Evolutionary conservation across 2,329 filamentous ascomycete species (phyloP).

Genomic region (Exophiala alcalophila): DNA sequence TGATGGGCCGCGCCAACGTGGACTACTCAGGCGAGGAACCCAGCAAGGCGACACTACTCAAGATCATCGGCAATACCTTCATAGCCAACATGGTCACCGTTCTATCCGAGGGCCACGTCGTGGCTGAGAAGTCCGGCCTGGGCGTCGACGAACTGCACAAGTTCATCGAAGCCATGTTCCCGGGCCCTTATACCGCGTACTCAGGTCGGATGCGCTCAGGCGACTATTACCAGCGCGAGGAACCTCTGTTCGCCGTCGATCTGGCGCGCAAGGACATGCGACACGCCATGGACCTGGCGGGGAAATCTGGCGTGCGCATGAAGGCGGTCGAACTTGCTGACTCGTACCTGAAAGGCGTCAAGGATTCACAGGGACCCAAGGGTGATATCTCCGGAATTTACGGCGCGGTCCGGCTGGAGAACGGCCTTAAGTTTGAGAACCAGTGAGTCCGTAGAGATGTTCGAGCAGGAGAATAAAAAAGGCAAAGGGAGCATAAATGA

Average conservation of each 20-base stretch:
- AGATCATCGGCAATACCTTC: constrained; percentile 84
- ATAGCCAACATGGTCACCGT: constrained; percentile 78
- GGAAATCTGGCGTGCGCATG: constrained; percentile 60
- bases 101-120: constrained; percentile 71
- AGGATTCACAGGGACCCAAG: constrained; percentile 46
- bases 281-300: constrained; percentile 68
- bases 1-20: constrained; percentile 67
- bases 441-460: constrained; percentile 29
- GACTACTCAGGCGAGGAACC: constrained; percentile 68
- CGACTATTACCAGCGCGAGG: constrained; percentile 71
- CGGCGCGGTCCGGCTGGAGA: constrained; percentile 71
- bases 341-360: constrained; percentile 65
- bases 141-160: constrained; percentile 67
- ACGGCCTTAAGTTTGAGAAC: constrained; percentile 72
- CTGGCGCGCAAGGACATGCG: constrained; percentile 77
- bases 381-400: constrained; percentile 83
- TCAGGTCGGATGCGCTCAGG: constrained; percentile 70
- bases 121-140: constrained; percentile 77
- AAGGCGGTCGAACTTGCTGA: constrained; percentile 65
- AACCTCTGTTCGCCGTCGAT: constrained; percentile 78
- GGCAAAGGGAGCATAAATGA: too few relatives aligned
- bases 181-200: constrained; percentile 72
- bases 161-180: constrained; percentile 71
- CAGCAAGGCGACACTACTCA: constrained; percentile 67
- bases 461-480: too few relatives aligned